A percentile compares a stretch with the other conserved stretches of the same genome.
phyloP scores from a whole-genome alignment of 1,284 basidiomycete genomes.

The Singerocomus inundabilis region DNA sequence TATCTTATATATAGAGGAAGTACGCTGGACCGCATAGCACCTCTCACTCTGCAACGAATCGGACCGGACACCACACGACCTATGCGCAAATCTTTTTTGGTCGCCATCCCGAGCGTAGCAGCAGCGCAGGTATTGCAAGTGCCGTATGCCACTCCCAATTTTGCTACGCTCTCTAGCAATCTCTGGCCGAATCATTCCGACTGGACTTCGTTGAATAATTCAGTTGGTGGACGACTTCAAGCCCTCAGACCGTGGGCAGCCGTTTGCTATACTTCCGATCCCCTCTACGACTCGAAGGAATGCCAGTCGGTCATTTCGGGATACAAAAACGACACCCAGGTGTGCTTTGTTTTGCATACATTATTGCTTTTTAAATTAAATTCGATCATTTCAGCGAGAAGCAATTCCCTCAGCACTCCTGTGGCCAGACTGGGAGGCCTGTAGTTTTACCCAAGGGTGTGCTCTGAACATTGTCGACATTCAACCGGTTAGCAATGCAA shows the following conservation, averaged over 20 bases:
- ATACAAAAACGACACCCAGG: slow-evolving; percentile 18
- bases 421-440: slow-evolving; percentile 27
- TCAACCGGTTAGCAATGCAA: slow-evolving; percentile 10
- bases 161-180: slow-evolving; percentile 5
- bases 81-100: slow-evolving; percentile 4
- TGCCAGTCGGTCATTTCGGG: slow-evolving; percentile 13
- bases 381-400: slow-evolving; percentile 13
- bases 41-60: neutral
- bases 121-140: neutral
- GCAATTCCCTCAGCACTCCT: slow-evolving; percentile 15
- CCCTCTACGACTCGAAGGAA: slow-evolving; percentile 10
- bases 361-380: neutral
- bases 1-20: neutral
- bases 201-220: slow-evolving; percentile 16
- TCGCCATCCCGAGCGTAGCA: neutral
- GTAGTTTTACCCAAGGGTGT: slow-evolving; percentile 19
- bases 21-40: neutral
- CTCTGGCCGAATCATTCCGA: slow-evolving; percentile 10
- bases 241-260: slow-evolving; percentile 21
- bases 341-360: neutral
- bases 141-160: slow-evolving; percentile 9
- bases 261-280: slow-evolving; percentile 18
- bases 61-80: neutral
- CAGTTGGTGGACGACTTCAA: slow-evolving; percentile 19
- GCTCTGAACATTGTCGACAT: slow-evolving; percentile 19